Base-by-base conservation (phyloP, 257 asterid species). In the Capsicum pubescens region DNA sequence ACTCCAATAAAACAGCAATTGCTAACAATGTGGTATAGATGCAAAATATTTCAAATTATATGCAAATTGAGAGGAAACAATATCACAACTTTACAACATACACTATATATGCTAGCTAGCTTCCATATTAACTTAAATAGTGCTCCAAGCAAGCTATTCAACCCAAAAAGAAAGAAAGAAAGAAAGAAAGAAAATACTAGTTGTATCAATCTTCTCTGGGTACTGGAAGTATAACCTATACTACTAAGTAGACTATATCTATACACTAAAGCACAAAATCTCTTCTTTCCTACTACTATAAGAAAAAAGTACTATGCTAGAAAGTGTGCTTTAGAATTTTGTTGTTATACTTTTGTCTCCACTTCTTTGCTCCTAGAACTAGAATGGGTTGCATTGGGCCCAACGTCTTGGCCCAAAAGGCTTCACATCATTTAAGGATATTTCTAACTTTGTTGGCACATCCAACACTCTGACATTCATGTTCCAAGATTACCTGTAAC, bases 401-500 rank as follows among this genome's bases (percentile, higher is more conserved):
- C 15, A 9, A 15, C 55, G 55, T 16, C 56, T 42, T 69, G 78
- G 56, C 35, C 55, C 78, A 42, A 26, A 69, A 16, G 55, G 55
- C 78, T 54, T 69, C 78, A 36, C 74, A 14, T 10, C 14, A 67
- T 35, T 13, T 67, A 35, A 13, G 19, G 35, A 48, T 67, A 67
- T 35, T 48, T 50, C 19, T 67, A 67, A 35, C 50, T 67, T 67
- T 39, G 5, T 39, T 39, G 0, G 42, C 42, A 39, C 42, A 17
- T 14, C 61, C 61, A 56, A 56, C 6, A 13, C 7, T 55, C 7
- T 12, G 48, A 7, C 8, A 69, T 69, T 77, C 21, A 52, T 61
- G 36, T 44, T 57, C 32, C 66, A 57, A 69, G 19, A 35, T 83
- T n/a, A 88, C 93, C 92, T 52, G 94, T 76, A 84, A 93, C 93